Percentiles rank a stretch among this genome's conserved stretches.
Evolutionary conservation across 139 green algal genomes (phyloP).

Genomic region (Edaphochlamys debaryana): DNA sequence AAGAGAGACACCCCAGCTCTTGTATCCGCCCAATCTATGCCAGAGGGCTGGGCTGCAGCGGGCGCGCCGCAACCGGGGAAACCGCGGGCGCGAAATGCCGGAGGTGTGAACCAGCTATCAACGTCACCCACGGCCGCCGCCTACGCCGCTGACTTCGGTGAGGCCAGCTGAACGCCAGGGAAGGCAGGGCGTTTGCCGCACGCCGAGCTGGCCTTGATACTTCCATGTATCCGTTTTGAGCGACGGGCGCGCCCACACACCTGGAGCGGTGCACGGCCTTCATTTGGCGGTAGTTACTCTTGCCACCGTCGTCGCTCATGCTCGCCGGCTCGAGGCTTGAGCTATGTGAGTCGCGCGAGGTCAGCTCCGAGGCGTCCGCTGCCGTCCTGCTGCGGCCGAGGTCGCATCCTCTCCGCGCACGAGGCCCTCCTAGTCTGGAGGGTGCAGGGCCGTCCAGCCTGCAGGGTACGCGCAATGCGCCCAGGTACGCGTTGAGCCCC

Average conservation of each 20-base stretch:
- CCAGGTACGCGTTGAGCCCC: neutral
- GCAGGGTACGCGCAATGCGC: neutral
- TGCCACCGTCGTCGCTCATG: neutral
- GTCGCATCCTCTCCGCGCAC: neutral
- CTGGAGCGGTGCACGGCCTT: conserved; percentile 20
- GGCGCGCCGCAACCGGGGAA: too few relatives aligned
- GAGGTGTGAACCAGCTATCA: too few relatives aligned
- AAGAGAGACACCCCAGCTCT: neutral
- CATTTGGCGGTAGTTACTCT: conserved; percentile 10
- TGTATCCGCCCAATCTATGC: too few relatives aligned
- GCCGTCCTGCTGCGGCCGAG: conserved; percentile 1
- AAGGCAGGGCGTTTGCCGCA: too few relatives aligned
- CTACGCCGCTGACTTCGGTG: too few relatives aligned
- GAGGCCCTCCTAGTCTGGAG: neutral
- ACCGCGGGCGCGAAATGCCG: too few relatives aligned
- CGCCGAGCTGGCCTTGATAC: too few relatives aligned
- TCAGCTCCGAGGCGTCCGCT: neutral
- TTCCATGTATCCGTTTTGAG: neutral
- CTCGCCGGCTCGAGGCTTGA: neutral
- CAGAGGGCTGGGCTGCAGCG: too few relatives aligned
- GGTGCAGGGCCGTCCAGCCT: too few relatives aligned
- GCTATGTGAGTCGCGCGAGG: neutral
- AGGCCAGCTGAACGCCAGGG: too few relatives aligned
- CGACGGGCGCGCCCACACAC: neutral
- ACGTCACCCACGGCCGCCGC: too few relatives aligned